Percentiles rank a stretch among this genome's conserved stretches.
Conservation (phyloP, 306 rosid species). For the Begonia fuchsioides region DNA sequence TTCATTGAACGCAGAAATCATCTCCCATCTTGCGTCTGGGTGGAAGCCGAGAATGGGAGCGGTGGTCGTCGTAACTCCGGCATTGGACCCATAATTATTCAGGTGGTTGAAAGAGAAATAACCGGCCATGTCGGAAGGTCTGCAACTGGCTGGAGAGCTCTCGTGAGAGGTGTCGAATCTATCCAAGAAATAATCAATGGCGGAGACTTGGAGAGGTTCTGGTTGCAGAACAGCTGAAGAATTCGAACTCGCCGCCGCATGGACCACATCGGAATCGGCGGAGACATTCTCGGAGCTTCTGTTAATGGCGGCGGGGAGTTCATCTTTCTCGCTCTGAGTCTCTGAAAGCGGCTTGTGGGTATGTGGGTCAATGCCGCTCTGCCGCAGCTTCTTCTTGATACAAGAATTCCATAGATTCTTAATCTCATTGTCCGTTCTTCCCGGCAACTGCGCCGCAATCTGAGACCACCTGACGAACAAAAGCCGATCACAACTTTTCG, state of each 20-base stretch:
- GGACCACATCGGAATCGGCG: background rate
- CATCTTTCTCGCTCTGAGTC: background rate
- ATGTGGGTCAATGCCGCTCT: constrained; percentile 38
- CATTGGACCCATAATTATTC: constrained; percentile 27
- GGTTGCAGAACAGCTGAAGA: too few relatives aligned
- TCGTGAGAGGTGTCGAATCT: constrained; percentile 22
- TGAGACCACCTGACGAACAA: constrained; percentile 31
- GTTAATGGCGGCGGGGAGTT: constrained; percentile 1
- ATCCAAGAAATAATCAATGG: constrained; percentile 32
- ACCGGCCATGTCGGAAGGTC: constrained; percentile 34
- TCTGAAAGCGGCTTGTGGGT: constrained; percentile 30
- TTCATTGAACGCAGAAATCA: constrained; percentile 30
- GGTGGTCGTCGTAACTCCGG: constrained; percentile 19
- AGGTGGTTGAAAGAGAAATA: constrained; percentile 46
- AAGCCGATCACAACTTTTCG: background rate
- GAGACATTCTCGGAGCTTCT: background rate
- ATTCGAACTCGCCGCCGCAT: too few relatives aligned
- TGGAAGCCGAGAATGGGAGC: constrained; percentile 28
- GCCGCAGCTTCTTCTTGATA: constrained; percentile 38
- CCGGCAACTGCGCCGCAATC: constrained; percentile 38
- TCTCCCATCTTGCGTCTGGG: constrained; percentile 26
- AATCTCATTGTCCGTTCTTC: constrained; percentile 51
- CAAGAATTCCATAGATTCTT: constrained; percentile 48
- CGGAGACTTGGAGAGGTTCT: too few relatives aligned
- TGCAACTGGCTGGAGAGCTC: constrained; percentile 25